These are phyloP conservation scores for Salix purpurea DNA, from an alignment of 345 rosid genomes.

Conservation along the genomic window DNA sequence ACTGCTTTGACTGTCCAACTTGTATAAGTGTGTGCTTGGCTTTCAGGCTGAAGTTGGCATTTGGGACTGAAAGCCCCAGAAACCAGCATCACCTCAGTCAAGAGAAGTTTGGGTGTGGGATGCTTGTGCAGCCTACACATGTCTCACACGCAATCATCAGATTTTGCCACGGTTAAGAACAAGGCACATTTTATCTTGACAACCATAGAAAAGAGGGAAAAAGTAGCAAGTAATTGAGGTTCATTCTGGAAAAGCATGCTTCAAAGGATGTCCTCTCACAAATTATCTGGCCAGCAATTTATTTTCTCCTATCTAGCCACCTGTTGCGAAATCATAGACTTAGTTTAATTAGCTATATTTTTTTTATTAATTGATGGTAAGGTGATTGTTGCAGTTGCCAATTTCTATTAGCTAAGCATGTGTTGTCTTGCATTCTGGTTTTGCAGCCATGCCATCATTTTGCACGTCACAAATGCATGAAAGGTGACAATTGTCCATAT, in stretches of 20 bases:
- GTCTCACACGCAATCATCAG: neutral
- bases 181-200: neutral
- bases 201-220: neutral
- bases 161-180: neutral
- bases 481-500: constrained; percentile 84
- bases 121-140: neutral
- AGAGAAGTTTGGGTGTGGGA: neutral
- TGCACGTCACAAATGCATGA: constrained; percentile 80
- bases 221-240: neutral
- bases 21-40: neutral
- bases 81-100: neutral
- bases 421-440: constrained; percentile 13
- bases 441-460: constrained; percentile 88
- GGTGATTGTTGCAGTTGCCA: neutral
- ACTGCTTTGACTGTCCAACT: neutral
- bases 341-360: neutral
- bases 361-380: neutral
- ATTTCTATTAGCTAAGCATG: constrained; percentile 1
- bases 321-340: neutral
- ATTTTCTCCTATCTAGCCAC: constrained; percentile 1
- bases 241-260: neutral
- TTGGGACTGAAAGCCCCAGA: neutral
- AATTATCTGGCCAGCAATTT: neutral
- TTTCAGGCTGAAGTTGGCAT: neutral
- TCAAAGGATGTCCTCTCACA: neutral